These are phyloP conservation scores for Chaetothyriales sp. DNA, from an alignment of 2,329 filamentous ascomycete species.

Conservation along the genomic window DNA sequence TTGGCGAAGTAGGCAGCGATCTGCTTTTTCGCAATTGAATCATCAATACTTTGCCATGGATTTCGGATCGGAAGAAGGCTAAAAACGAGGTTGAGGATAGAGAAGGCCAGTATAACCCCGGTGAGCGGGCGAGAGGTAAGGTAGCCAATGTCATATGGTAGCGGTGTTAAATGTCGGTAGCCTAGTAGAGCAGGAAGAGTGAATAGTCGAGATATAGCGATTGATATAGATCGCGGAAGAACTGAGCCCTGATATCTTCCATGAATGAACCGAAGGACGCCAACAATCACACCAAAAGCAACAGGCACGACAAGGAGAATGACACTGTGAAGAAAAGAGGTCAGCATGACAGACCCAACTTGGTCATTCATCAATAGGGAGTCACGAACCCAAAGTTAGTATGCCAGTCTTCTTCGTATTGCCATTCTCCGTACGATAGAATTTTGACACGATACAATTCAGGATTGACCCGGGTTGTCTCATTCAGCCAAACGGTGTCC, in stretches of 20 bases:
- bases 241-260: no score
- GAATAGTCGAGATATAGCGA: not conserved
- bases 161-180: slow-evolving; percentile 6
- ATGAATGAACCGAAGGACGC: not conserved
- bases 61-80: slow-evolving; percentile 19
- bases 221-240: no score
- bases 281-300: not conserved
- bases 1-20: slow-evolving; percentile 9
- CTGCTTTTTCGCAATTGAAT: not conserved
- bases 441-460: slow-evolving; percentile 18
- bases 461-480: slow-evolving; percentile 20
- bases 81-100: slow-evolving; percentile 21
- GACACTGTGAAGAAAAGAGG: not conserved
- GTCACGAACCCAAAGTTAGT: no score
- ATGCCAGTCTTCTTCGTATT: no score
- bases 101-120: slow-evolving; percentile 19
- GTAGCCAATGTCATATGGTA: slow-evolving; percentile 10
- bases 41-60: slow-evolving; percentile 6
- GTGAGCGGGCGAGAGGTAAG: slow-evolving; percentile 18
- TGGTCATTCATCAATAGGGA: no score
- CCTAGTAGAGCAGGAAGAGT: slow-evolving; percentile 6
- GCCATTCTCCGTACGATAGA: no score
- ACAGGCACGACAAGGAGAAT: slow-evolving; percentile 2
- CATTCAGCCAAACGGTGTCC: slow-evolving; percentile 20
- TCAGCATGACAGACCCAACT: no score